These are phyloP conservation scores for Epichloe amarillans DNA, from an alignment of 2,329 filamentous ascomycete genomes.

Conservation along the genomic window DNA sequence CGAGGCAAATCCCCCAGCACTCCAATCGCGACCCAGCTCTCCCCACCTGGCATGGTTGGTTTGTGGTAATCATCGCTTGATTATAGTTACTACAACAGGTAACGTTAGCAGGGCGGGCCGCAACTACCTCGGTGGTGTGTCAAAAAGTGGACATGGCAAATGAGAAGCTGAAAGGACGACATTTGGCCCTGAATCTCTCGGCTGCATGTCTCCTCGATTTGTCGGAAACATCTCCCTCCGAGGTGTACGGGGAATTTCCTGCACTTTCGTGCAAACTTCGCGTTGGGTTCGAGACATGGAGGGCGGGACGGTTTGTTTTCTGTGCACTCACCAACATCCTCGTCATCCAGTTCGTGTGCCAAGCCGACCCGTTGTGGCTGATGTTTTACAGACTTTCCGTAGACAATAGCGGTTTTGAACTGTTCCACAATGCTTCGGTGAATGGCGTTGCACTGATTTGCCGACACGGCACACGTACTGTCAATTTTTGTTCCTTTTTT, in stretches of 20 bases:
- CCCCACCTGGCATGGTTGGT: conserved; percentile 1
- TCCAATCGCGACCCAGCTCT: conserved; percentile 5
- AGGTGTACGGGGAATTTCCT: not conserved
- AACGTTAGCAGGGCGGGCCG: conserved; percentile 5
- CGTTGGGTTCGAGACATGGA: not conserved
- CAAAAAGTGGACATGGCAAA: not conserved
- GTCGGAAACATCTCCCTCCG: not conserved
- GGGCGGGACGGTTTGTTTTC: not conserved
- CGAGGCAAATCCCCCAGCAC: not conserved
- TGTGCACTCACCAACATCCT: conserved; percentile 73
- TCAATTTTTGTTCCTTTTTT: not conserved
- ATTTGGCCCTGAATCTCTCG: not conserved
- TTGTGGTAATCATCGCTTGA: conserved; percentile 45
- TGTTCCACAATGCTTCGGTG: conserved; percentile 92
- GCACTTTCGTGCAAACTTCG: not conserved
- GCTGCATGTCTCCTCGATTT: not conserved
- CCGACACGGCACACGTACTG: conserved; percentile 12
- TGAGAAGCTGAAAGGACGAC: not conserved
- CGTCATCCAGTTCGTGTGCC: conserved; percentile 80
- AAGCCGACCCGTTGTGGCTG: conserved; percentile 93
- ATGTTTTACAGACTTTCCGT: conserved; percentile 96
- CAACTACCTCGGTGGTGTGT: not conserved
- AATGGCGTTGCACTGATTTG: conserved; percentile 79
- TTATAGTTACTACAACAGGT: conserved; percentile 33
- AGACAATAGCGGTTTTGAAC: conserved; percentile 91